A percentile compares a stretch with the other conserved stretches of the same genome.
Evolutionary conservation across 2,329 filamentous ascomycete species (phyloP).

Genomic region (Bimuria novae-zelandiae): DNA sequence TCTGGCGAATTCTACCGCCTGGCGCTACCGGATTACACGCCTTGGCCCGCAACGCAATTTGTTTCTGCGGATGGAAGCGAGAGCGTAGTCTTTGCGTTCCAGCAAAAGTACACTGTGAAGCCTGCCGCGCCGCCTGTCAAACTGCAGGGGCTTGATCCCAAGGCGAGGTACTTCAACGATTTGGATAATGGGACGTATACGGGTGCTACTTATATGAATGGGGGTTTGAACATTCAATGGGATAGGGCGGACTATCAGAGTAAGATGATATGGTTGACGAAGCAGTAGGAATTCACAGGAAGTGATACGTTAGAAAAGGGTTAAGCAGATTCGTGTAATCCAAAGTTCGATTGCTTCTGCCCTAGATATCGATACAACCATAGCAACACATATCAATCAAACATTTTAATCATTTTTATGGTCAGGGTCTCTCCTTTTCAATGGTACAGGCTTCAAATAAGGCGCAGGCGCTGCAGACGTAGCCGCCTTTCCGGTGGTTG

Average conservation of each 20-base stretch:
- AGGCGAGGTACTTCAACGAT: conserved; percentile 57
- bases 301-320: no score
- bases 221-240: conserved; percentile 61
- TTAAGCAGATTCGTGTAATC: no score
- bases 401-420: no score
- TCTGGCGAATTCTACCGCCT: conserved; percentile 65
- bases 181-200: conserved; percentile 59
- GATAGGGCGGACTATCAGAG: conserved; percentile 60
- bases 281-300: conserved; percentile 28
- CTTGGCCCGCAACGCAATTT: conserved; percentile 67
- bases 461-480: no score
- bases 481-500: no score
- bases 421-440: no score
- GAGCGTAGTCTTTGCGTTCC: conserved; percentile 65
- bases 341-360: no score
- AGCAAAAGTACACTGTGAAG: conserved; percentile 59
- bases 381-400: no score
- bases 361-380: no score
- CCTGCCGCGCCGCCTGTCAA: conserved; percentile 59
- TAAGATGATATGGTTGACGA: conserved; percentile 60
- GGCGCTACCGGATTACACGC: conserved; percentile 60
- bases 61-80: conserved; percentile 56
- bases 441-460: no score
- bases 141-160: conserved; percentile 61
- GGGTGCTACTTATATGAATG: conserved; percentile 66